Base-by-base conservation (phyloP, 345 rosid genomes). In the Populus alba region DNA sequence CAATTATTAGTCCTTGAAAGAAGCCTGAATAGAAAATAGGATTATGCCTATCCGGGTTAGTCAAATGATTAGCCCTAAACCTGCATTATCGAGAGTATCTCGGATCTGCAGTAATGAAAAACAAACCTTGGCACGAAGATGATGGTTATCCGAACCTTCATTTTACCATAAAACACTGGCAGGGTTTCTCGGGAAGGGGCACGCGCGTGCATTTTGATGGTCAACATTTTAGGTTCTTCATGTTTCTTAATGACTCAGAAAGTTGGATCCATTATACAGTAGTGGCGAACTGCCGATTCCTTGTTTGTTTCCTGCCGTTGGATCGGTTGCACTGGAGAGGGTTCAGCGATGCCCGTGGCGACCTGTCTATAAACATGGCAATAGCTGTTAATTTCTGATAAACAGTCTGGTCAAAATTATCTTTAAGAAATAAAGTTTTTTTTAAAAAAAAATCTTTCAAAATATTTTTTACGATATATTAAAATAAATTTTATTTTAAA, bases 321-420 rank as follows among this genome's bases (percentile, higher is more conserved):
- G 77, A 63, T 61, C 69, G 8, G 18, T 9, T 65, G n/a, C 11
- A 5, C 25, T 6, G 5, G 38, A 39, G n/a, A 18, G 11, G 45
- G 41, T 17, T 35, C 74, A 18, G 79, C 87, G 75, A 75, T 68
- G 65, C 62, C 66, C 33, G 38, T 68, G 83, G 82, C 38, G 4
- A 43, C 29, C 39, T 5, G 61, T 57, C 33, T 9, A 27, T 10
- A 31, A 51, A 72, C 13, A 53, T 16, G 22, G 29, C 35, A 8
- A 45, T 39, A 0, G 29, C 20, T 0, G 23, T 65, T 20, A 23
- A 33, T 72, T 66, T 15, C 39, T 8, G 61, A 71, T 47, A 2
- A 37, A 49, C 47, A 41, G 13, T 2, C 4, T 41, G 0, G 15
- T 62, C 45, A 43, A 51, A 70, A 7, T 68, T 41, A 12, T 33